These are phyloP conservation scores for Xylariaceae sp. DNA, from an alignment of 2,329 filamentous ascomycete genomes.

Conservation along the genomic window DNA sequence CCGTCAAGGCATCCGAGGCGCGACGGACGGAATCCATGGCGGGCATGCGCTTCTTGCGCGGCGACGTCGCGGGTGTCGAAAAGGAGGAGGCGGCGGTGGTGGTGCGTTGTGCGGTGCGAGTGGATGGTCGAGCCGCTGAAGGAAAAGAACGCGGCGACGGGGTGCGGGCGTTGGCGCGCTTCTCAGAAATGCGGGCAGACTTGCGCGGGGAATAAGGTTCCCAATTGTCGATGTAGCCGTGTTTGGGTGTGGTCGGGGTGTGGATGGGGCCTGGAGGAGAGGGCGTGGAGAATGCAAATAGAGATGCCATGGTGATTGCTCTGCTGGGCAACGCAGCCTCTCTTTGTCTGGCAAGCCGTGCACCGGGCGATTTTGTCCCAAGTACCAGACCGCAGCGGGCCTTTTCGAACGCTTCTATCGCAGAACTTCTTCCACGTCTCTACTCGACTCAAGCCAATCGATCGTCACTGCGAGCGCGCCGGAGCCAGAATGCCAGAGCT, in stretches of 20 bases:
- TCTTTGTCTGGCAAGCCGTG: neutral
- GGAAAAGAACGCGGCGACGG: conserved; percentile 44
- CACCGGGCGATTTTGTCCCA: too few relatives aligned
- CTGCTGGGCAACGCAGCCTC: neutral
- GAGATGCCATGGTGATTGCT: conserved; percentile 29
- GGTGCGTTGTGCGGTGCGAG: conserved; percentile 19
- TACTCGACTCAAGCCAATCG: too few relatives aligned
- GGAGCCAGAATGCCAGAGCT: too few relatives aligned
- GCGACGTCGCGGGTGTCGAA: conserved; percentile 37
- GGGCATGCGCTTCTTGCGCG: conserved; percentile 43
- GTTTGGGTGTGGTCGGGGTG: conserved; percentile 62
- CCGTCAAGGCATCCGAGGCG: conserved; percentile 37
- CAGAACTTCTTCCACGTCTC: too few relatives aligned
- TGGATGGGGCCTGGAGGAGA: conserved; percentile 50
- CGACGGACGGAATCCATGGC: conserved; percentile 40
- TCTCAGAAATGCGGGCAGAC: conserved; percentile 55
- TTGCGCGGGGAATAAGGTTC: conserved; percentile 67
- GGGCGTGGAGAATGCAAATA: conserved; percentile 44
- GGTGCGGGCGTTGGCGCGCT: conserved; percentile 47
- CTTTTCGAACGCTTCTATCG: too few relatives aligned
- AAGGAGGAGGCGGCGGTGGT: conserved; percentile 23
- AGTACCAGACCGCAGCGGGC: too few relatives aligned
- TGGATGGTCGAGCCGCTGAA: too few relatives aligned
- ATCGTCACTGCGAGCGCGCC: too few relatives aligned
- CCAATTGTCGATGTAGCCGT: conserved; percentile 61